These are phyloP conservation scores for Colletotrichum shisoi DNA, from an alignment of 2,329 filamentous ascomycete genomes.

Conservation along the genomic window DNA sequence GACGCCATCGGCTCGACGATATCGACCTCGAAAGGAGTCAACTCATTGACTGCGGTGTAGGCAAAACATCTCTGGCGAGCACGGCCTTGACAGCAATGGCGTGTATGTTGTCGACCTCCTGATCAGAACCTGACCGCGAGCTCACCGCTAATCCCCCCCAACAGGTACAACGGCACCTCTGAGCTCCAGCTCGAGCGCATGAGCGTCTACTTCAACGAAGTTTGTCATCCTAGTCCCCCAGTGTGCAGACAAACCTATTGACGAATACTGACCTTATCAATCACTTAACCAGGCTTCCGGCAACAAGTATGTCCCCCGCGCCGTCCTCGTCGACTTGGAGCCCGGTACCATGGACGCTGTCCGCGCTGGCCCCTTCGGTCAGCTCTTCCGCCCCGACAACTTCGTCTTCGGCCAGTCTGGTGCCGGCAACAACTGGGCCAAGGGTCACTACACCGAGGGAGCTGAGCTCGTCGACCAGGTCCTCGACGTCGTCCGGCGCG, in stretches of 20 bases:
- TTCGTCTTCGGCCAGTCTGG: slow-evolving; percentile 99
- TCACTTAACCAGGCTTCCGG: slow-evolving; percentile 73
- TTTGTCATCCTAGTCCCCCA: slow-evolving; percentile 45
- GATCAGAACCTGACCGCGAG: slow-evolving; percentile 30
- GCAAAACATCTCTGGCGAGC: slow-evolving; percentile 87
- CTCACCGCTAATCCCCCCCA: slow-evolving; percentile 42
- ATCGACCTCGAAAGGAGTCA: slow-evolving; percentile 9
- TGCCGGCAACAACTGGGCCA: slow-evolving; percentile 99
- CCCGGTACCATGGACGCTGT: slow-evolving; percentile 99
- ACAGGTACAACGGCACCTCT: slow-evolving; percentile 94
- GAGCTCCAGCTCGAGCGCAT: slow-evolving; percentile 99
- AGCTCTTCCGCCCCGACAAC: slow-evolving; percentile 99
- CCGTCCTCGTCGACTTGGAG: slow-evolving; percentile 98
- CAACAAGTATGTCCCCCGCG: slow-evolving; percentile 99
- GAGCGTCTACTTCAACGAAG: slow-evolving; percentile 98
- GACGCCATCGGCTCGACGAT: slow-evolving; percentile 24
- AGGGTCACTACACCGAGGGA: slow-evolving; percentile 99
- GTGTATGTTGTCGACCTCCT: slow-evolving; percentile 69
- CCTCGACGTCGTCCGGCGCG: slow-evolving; percentile 96
- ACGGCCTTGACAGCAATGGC: slow-evolving; percentile 96
- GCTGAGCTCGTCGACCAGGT: slow-evolving; percentile 98
- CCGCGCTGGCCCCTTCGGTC: slow-evolving; percentile 95
- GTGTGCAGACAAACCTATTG: slow-evolving; percentile 24
- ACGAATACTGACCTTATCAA: slow-evolving; percentile 29
- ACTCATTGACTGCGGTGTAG: slow-evolving; percentile 57